Percentiles rank a stretch among this genome's conserved stretches.
Evolutionary conservation across 108 stramenopile genomes (phyloP).

Genomic region (Nannochloropsis oceanica): DNA sequence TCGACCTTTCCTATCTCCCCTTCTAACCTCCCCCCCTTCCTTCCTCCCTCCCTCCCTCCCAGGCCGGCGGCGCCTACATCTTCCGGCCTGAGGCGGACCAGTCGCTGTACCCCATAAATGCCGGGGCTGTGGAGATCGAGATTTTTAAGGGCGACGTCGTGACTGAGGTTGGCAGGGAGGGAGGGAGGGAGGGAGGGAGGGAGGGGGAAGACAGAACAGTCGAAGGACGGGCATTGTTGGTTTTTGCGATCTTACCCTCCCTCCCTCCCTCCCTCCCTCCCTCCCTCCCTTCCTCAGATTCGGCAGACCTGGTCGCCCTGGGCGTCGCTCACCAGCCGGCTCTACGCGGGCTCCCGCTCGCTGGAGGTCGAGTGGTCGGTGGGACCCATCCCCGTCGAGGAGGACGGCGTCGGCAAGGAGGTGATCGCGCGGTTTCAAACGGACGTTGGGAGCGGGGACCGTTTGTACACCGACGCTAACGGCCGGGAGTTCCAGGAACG

Average conservation of each 20-base stretch:
- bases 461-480: slow-evolving; percentile 87
- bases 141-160: slow-evolving; percentile 22
- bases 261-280: too few species aligned
- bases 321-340: slow-evolving; percentile 62
- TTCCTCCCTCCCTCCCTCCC: too few species aligned
- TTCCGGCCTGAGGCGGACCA: slow-evolving; percentile 69
- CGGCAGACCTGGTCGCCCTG: slow-evolving; percentile 56
- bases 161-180: slow-evolving; percentile 6
- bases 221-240: slow-evolving; percentile 8
- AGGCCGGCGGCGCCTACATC: slow-evolving; percentile 87
- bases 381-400: slow-evolving; percentile 64
- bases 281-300: slow-evolving; percentile 41
- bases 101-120: too few species aligned
- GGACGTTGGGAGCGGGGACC: slow-evolving; percentile 44
- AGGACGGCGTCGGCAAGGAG: slow-evolving; percentile 28
- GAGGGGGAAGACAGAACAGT: background rate
- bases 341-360: slow-evolving; percentile 45
- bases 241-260: too few species aligned
- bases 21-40: too few species aligned
- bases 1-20: too few species aligned
- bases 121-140: background rate
- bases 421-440: slow-evolving; percentile 53
- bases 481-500: slow-evolving; percentile 76
- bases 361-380: slow-evolving; percentile 78
- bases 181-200: background rate